Base-by-base conservation (phyloP, 352 stramenopile genomes). In the Phytophthora quininea region DNA sequence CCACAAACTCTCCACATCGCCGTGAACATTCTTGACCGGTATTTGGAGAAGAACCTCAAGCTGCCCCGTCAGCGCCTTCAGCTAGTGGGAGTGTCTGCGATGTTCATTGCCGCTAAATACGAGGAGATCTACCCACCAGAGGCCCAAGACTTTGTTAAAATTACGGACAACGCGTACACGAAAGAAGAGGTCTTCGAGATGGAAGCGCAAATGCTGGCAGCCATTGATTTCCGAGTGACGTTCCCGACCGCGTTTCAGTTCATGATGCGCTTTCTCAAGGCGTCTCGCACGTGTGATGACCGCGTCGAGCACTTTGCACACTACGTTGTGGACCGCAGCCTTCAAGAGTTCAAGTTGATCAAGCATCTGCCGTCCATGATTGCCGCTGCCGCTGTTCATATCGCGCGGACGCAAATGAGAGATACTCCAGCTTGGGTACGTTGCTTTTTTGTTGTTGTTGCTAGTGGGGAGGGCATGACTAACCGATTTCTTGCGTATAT, bases 261-360 rank as follows among this genome's bases (percentile, higher is more conserved):
- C 66, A 82, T 93, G 74, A 91, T 90, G 67, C 83, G 88, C n/a
- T 96, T 96, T 43, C 48, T 95, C 14, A 96, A 96, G 70, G 88
- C 88, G 4, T 87, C 88, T 4, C 76, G 80, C 50, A 92, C 86
- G 12, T 80, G 63, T 6, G 84, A 95, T 62, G 76, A 88, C 69
- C 84, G 86, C 9, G 80, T 95, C 3, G 84, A 91, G 50, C 79
- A 93, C 59, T 93, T 99, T 49, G 97, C 97, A 15, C 98, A 97
- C 77, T 99, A 98, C 72, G 91, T 99, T 42, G 92, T 99, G 30
- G 98, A 99, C 76, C 93, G 97, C 31, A 98, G 92, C 47, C 82
- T 99, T 47, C 97, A 99, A 82, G 98, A 99, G 79, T 99, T 99
- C 87, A 96, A 97, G 63, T 79, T 99, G 77, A 90, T 99, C 49